Percentiles rank a stretch among this genome's conserved stretches.
These are phyloP conservation scores for Fusarium irregulare DNA, from an alignment of 2,329 filamentous ascomycete species.

Conservation along the genomic window DNA sequence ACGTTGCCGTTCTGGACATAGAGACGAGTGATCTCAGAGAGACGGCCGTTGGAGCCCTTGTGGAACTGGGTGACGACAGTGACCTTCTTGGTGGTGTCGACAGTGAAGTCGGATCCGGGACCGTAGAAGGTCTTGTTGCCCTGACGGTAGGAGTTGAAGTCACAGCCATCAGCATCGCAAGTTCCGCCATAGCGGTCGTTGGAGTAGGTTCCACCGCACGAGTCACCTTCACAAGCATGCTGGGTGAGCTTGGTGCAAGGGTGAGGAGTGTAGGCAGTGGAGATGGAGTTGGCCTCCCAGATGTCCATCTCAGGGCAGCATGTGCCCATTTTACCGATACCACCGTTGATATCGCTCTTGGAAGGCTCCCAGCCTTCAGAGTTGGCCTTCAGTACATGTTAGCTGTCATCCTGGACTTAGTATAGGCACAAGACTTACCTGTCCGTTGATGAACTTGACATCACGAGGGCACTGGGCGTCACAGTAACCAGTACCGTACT, in stretches of 20 bases:
- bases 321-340: constrained; percentile 62
- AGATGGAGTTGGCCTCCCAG: constrained; percentile 74
- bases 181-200: constrained; percentile 67
- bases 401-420: constrained; percentile 33
- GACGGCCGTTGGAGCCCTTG: constrained; percentile 59
- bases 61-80: constrained; percentile 76
- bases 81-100: constrained; percentile 69
- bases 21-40: constrained; percentile 71
- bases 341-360: constrained; percentile 64
- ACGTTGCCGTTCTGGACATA: constrained; percentile 72
- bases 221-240: constrained; percentile 61
- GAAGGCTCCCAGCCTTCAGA: constrained; percentile 64
- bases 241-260: constrained; percentile 66
- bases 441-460: constrained; percentile 68
- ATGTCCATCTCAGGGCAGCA: constrained; percentile 74
- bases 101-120: constrained; percentile 59
- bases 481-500: constrained; percentile 69
- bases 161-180: constrained; percentile 77
- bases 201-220: constrained; percentile 65
- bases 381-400: constrained; percentile 57
- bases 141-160: constrained; percentile 76
- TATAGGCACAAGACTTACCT: constrained; percentile 47
- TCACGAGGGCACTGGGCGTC: constrained; percentile 65
- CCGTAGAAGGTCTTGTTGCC: constrained; percentile 74
- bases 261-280: constrained; percentile 74